Base-by-base conservation (phyloP, 2,329 filamentous ascomycete genomes). In the Pseudodiploospora longispora region DNA sequence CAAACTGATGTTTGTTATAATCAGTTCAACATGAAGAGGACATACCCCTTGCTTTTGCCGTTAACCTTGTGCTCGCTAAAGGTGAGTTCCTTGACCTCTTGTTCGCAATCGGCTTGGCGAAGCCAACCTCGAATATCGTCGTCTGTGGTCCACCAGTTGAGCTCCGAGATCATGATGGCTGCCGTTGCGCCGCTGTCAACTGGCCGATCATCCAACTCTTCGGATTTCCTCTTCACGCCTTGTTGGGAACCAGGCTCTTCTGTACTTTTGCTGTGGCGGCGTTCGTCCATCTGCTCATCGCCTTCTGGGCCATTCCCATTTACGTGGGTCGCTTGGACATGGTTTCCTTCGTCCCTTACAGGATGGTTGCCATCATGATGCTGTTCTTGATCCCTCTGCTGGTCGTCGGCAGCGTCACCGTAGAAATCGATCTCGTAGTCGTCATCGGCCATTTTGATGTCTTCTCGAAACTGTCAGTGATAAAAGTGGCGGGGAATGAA, bases 61-160 rank as follows among this genome's bases (percentile, higher is more conserved):
- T 98, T 98, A 39, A 97, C 90, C 63, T 98, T 98, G 67, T 97
- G 93, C 63, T 98, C 93, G 57, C 88, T 96, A 63, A 97, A 98
- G 0, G 90, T 95, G 41, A 98, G 80, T 49, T 97, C 93, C 57
- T 87, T 89, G 12, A 97, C 69, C 57, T 95, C 87, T 38, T 83
- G 76, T 62, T 97, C 93, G 54, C 81, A 87, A 2, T 77, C 78
- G n/a, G 85, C 87, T 52, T 86, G 76, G 52, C 82, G 81, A 27
- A 85, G 75, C 87, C 89, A 96, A 41, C 85, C 86, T 42, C 93
- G 85, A 45, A 98, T 80, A 55, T 97, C 89, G 59, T 98, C 93
- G 60, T 98, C 93, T 3, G 86, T 95, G 30, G 83, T 90, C 91
- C 91, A 97, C 93, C 93, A 98, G 63, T 87, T 85, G 7, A 98